These are phyloP conservation scores for Salisapilia sapeloensis DNA, from an alignment of 352 stramenopile genomes.

Conservation along the genomic window DNA sequence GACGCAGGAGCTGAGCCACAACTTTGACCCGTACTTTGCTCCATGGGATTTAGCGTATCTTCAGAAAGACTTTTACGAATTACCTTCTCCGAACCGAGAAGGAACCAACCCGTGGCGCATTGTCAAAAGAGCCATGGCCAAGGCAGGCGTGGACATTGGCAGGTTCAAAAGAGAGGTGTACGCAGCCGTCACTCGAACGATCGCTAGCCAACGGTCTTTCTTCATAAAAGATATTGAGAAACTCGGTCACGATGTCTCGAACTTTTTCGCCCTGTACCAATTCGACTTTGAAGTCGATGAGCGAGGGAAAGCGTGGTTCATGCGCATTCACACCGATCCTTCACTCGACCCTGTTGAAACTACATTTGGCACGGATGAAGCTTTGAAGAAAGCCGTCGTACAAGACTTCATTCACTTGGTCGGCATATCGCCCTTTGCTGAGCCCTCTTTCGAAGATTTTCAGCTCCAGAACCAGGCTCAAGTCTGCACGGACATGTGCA, in stretches of 20 bases:
- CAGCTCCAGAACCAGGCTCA: conserved; percentile 17
- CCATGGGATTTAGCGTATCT: conserved; percentile 60
- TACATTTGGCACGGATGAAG: conserved; percentile 43
- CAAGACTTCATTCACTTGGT: conserved; percentile 53
- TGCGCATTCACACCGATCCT: conserved; percentile 67
- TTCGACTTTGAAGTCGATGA: conserved; percentile 94
- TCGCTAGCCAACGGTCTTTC: conserved; percentile 34
- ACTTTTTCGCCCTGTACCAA: conserved; percentile 90
- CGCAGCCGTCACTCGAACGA: conserved; percentile 31
- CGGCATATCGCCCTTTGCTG: conserved; percentile 40
- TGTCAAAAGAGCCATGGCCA: conserved; percentile 40
- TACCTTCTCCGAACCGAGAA: conserved; percentile 24
- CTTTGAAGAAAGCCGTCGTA: conserved; percentile 41
- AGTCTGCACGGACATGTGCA: conserved; percentile 49
- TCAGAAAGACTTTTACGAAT: conserved; percentile 35
- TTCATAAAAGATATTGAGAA: conserved; percentile 27
- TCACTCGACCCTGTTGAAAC: conserved; percentile 29
- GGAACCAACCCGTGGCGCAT: conserved; percentile 55
- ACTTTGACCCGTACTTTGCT: conserved; percentile 45
- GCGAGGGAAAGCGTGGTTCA: conserved; percentile 88
- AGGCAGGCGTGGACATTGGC: conserved; percentile 38
- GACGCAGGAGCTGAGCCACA: conserved; percentile 28
- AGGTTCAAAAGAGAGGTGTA: conserved; percentile 49
- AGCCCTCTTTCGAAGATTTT: conserved; percentile 38
- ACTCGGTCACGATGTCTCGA: conserved; percentile 36